Evolutionary conservation across 768 basidiomycete species (phyloP).

Genomic region (Rhodotorula kratochvilovae): DNA sequence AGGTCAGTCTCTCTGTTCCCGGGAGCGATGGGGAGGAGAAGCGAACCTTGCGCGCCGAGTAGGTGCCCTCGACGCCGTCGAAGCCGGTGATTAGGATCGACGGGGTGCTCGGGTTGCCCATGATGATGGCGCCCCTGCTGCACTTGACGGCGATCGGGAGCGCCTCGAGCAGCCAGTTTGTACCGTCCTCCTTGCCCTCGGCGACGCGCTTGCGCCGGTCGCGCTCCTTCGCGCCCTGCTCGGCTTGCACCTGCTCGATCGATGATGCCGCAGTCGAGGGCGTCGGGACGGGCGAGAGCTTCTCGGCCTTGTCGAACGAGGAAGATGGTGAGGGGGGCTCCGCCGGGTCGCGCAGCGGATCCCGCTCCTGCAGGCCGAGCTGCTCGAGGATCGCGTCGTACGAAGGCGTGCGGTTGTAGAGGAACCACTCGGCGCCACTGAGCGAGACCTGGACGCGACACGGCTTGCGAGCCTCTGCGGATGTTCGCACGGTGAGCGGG

Average conservation of each 20-base stretch:
- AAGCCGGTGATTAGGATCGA: conserved; percentile 78
- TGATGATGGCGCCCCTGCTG: conserved; percentile 72
- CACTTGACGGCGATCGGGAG: conserved; percentile 76
- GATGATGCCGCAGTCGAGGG: not conserved
- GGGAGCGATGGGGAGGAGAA: no score
- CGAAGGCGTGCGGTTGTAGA: conserved; percentile 83
- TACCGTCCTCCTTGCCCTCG: conserved; percentile 22
- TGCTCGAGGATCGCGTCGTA: conserved; percentile 80
- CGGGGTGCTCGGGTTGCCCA: conserved; percentile 81
- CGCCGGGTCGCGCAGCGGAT: not conserved
- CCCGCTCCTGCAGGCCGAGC: conserved; percentile 23
- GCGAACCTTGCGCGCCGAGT: conserved; percentile 62
- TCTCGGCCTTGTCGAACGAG: not conserved
- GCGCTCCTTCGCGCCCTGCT: conserved; percentile 18
- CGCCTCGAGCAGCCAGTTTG: conserved; percentile 64
- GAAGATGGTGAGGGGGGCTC: not conserved
- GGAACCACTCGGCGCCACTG: conserved; percentile 85
- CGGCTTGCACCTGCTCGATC: conserved; percentile 1
- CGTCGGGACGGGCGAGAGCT: not conserved
- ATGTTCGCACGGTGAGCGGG: conserved; percentile 7
- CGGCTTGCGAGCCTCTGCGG: conserved; percentile 51
- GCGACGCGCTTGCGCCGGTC: conserved; percentile 10
- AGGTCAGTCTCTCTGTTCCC: no score
- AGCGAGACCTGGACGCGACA: conserved; percentile 76
- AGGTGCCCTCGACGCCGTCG: conserved; percentile 67